These are phyloP conservation scores for Endocladia muricata DNA, from an alignment of 31 red algal genomes.

Conservation along the genomic window DNA sequence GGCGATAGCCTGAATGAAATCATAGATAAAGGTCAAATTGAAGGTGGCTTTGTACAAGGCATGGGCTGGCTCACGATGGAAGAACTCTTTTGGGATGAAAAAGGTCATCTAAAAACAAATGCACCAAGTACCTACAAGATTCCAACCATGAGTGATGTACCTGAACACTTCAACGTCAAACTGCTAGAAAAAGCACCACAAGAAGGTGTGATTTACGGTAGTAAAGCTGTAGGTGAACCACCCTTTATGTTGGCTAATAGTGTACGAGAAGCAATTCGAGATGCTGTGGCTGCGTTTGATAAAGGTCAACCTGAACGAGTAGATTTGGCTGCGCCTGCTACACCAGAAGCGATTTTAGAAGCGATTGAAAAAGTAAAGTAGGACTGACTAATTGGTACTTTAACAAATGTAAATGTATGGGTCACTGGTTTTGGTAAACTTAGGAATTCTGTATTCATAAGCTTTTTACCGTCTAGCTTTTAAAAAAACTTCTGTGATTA, in stretches of 20 bases:
- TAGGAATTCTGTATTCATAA: too few species aligned
- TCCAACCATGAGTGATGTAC: slow-evolving; percentile 72
- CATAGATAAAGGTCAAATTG: slow-evolving; percentile 90
- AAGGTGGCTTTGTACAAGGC: slow-evolving; percentile 89
- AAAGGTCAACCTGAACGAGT: too few species aligned
- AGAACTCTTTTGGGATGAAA: slow-evolving; percentile 75
- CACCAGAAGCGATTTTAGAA: too few species aligned
- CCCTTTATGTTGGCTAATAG: slow-evolving; percentile 82
- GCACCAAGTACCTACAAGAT: slow-evolving; percentile 90
- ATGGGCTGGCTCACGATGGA: slow-evolving; percentile 92
- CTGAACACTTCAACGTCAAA: slow-evolving; percentile 66
- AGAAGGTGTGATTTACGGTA: slow-evolving; percentile 59
- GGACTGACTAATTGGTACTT: too few species aligned
- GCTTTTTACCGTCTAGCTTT: too few species aligned
- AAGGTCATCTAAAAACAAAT: slow-evolving; percentile 41
- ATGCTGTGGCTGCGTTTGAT: slow-evolving; percentile 74
- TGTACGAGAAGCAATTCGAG: slow-evolving; percentile 78
- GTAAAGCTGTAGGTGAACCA: slow-evolving; percentile 89
- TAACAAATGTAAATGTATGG: too few species aligned
- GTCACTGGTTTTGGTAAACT: too few species aligned
- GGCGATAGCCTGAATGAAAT: slow-evolving; percentile 76
- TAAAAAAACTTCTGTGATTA: too few species aligned
- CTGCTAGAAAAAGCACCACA: slow-evolving; percentile 41
- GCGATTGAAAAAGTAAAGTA: too few species aligned
- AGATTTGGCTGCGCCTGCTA: too few species aligned